A percentile compares a stretch with the other conserved stretches of the same genome.
Evolutionary conservation across 495 filamentous ascomycete species (phyloP).

Genomic region (Terfezia claveryi): DNA sequence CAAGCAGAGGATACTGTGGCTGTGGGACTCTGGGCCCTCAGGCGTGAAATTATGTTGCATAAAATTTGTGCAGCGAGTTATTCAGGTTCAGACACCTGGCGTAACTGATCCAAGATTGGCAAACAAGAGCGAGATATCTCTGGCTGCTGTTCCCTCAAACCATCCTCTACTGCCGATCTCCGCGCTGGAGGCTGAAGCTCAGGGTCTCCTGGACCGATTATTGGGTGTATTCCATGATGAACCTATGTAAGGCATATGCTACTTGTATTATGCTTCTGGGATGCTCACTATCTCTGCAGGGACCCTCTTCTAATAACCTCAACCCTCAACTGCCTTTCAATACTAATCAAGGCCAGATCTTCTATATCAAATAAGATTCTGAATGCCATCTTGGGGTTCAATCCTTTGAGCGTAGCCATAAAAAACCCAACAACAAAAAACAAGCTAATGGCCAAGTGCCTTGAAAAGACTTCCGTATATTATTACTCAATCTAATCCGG

Average conservation of each 20-base stretch:
- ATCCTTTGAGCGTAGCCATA: slow-evolving; percentile 57
- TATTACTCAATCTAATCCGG: slow-evolving; percentile 48
- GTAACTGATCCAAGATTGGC: slow-evolving; percentile 67
- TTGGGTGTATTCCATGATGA: slow-evolving; percentile 74
- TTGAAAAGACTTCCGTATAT: slow-evolving; percentile 71
- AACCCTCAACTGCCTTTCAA: slow-evolving; percentile 66
- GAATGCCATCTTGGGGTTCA: slow-evolving; percentile 68
- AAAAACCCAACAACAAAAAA: slow-evolving; percentile 54
- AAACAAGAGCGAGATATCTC: slow-evolving; percentile 67
- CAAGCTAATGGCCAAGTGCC: slow-evolving; percentile 67
- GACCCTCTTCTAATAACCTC: slow-evolving; percentile 80
- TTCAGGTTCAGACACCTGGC: slow-evolving; percentile 75
- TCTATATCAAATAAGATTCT: slow-evolving; percentile 67
- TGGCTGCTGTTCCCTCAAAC: slow-evolving; percentile 61
- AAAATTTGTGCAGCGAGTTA: slow-evolving; percentile 85
- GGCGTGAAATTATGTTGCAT: slow-evolving; percentile 79
- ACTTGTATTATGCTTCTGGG: slow-evolving; percentile 6
- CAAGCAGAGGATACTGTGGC: slow-evolving; percentile 64
- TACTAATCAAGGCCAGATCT: slow-evolving; percentile 58
- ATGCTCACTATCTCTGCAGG: slow-evolving; percentile 25
- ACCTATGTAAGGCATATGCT: slow-evolving; percentile 34
- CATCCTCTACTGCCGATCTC: slow-evolving; percentile 55
- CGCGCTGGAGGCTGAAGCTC: slow-evolving; percentile 74
- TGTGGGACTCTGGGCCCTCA: slow-evolving; percentile 63
- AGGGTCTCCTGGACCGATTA: slow-evolving; percentile 71